Percentiles rank a stretch among this genome's conserved stretches.
These are phyloP conservation scores for Pseudogymnoascus sp. DNA, from an alignment of 2,329 filamentous ascomycete genomes.

Conservation along the genomic window DNA sequence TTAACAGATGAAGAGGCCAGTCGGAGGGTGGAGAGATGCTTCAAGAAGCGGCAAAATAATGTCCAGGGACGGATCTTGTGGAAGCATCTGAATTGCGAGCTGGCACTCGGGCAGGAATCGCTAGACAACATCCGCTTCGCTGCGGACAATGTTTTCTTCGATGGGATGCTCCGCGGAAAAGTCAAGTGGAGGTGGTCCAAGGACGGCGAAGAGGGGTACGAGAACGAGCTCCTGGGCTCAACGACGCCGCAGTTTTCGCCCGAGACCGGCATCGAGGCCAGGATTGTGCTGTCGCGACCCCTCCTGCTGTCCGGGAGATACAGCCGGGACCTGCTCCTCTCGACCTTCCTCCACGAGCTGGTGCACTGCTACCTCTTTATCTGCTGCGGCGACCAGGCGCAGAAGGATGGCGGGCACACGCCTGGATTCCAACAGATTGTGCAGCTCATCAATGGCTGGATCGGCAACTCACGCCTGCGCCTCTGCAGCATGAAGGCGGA, in stretches of 20 bases:
- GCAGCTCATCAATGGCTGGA: conserved; percentile 53
- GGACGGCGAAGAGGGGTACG: conserved; percentile 41
- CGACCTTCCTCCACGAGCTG: conserved; percentile 59
- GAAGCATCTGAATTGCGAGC: conserved; percentile 44
- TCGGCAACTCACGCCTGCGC: conserved; percentile 46
- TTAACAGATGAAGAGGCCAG: background rate
- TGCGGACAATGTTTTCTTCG: conserved; percentile 57
- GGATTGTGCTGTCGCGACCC: conserved; percentile 53
- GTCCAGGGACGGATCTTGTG: conserved; percentile 49
- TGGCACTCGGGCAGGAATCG: conserved; percentile 48
- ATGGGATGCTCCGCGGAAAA: conserved; percentile 46
- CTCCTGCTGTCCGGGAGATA: conserved; percentile 47
- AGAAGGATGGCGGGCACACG: conserved; percentile 52
- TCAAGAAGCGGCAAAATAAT: conserved; percentile 10
- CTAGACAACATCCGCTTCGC: conserved; percentile 52
- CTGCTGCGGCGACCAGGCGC: conserved; percentile 50
- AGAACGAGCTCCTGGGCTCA: conserved; percentile 52
- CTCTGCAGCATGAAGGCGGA: conserved; percentile 56
- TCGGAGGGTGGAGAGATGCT: conserved; percentile 1
- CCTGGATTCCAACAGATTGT: conserved; percentile 53
- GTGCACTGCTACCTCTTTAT: conserved; percentile 62
- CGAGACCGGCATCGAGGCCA: conserved; percentile 50
- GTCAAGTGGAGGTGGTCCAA: conserved; percentile 58
- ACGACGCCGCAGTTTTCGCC: conserved; percentile 45
- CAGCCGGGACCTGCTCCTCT: conserved; percentile 54